Evolutionary conservation across 257 asterid genomes (phyloP).

Genomic region (Solanum piurae): DNA sequence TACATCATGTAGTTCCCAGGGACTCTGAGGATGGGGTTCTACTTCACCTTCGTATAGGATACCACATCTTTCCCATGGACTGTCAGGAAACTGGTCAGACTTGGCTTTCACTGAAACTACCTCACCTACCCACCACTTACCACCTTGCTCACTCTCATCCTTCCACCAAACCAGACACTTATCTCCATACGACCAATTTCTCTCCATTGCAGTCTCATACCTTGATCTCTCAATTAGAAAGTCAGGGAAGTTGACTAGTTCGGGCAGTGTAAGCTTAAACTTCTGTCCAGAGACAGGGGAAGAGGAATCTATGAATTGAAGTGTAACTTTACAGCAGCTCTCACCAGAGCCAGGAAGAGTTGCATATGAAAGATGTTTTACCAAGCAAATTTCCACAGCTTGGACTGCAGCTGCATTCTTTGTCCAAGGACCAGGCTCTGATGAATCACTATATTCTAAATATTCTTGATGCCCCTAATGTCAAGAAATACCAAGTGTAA

Average conservation of each 20-base stretch:
- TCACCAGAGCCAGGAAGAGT: conserved; percentile 79
- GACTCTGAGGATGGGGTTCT: conserved; percentile 44
- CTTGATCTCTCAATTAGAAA: conserved; percentile 67
- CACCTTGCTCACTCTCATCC: conserved; percentile 49
- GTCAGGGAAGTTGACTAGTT: conserved; percentile 67
- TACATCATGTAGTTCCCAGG: conserved; percentile 89
- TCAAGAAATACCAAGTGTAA: conserved; percentile 2
- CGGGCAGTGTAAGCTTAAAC: conserved; percentile 52
- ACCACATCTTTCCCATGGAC: conserved; percentile 83
- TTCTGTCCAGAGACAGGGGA: conserved; percentile 33
- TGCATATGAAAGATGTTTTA: conserved; percentile 53
- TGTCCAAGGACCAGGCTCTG: conserved; percentile 40
- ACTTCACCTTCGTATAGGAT: conserved; percentile 40
- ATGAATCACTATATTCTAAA: conserved; percentile 12
- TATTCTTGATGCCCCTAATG: conserved; percentile 81
- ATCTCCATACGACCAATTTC: conserved; percentile 53
- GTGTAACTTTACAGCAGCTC: conserved; percentile 69
- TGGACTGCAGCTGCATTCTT: conserved; percentile 33
- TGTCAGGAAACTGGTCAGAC: conserved; percentile 52
- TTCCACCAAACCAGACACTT: conserved; percentile 90
- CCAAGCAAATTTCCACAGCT: conserved; percentile 66
- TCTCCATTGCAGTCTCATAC: conserved; percentile 58
- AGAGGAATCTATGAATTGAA: conserved; percentile 46
- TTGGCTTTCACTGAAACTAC: conserved; percentile 49
- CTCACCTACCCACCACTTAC: conserved; percentile 74